These are phyloP conservation scores for Diaporthe sp. DNA, from an alignment of 2,329 filamentous ascomycete species.

Conservation along the genomic window DNA sequence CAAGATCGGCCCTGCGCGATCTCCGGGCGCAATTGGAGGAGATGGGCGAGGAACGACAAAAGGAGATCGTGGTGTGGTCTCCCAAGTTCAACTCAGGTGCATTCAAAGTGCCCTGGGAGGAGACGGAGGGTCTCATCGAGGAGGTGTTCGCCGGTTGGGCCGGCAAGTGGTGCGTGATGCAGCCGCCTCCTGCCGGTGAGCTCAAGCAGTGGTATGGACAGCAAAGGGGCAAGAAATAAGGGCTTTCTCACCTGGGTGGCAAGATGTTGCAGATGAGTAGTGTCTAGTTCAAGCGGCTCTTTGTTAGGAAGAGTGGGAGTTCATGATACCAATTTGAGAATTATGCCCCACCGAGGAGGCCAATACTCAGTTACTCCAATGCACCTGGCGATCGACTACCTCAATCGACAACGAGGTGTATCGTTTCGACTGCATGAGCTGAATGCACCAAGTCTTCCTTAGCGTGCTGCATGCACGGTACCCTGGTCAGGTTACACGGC, in stretches of 20 bases:
- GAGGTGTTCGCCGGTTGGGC: slow-evolving; percentile 13
- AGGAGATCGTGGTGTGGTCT: slow-evolving; percentile 40
- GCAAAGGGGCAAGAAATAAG: neutral
- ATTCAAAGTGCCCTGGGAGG: slow-evolving; percentile 43
- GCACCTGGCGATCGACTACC: no score
- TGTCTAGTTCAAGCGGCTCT: neutral
- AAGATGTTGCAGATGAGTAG: neutral
- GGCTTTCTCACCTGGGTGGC: neutral
- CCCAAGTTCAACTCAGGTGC: slow-evolving; percentile 44
- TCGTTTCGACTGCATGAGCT: neutral
- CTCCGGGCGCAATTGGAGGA: slow-evolving; percentile 39
- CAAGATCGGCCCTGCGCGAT: slow-evolving; percentile 38
- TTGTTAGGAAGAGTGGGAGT: no score
- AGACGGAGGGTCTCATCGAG: slow-evolving; percentile 35
- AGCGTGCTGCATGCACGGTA: neutral
- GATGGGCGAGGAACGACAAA: slow-evolving; percentile 31
- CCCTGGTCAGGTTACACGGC: neutral
- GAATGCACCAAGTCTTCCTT: neutral
- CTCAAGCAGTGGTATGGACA: neutral
- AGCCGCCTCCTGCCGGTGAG: neutral
- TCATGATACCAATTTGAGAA: neutral
- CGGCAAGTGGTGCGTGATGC: slow-evolving; percentile 15
- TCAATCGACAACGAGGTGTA: no score
- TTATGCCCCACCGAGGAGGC: neutral
- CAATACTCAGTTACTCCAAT: neutral